Percentiles rank a stretch among this genome's conserved stretches.
These are phyloP conservation scores for Yamadazyma philogaea DNA, from an alignment of 805 yeast genomes.

Conservation along the genomic window DNA sequence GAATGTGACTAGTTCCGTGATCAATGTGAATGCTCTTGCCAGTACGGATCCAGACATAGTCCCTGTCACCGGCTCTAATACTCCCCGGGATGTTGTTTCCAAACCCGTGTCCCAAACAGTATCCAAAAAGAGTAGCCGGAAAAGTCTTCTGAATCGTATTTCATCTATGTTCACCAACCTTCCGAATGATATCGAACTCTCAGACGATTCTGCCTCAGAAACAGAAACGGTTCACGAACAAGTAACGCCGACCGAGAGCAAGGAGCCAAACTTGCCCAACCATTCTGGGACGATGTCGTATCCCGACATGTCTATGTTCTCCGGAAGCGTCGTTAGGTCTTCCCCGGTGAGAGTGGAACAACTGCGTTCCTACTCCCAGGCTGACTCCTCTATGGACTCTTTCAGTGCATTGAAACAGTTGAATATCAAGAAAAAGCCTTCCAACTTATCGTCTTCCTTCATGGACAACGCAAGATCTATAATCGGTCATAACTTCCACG, in stretches of 20 bases:
- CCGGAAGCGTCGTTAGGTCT: conserved; percentile 25
- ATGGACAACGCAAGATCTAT: conserved; percentile 39
- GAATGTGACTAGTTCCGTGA: conserved; percentile 32
- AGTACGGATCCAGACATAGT: conserved; percentile 15
- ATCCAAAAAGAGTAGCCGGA: conserved; percentile 3
- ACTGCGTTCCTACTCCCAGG: neutral
- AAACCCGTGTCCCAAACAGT: neutral
- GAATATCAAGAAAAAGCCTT: conserved; percentile 24
- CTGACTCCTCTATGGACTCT: conserved; percentile 11
- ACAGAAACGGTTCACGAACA: conserved; percentile 26
- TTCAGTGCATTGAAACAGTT: conserved; percentile 20
- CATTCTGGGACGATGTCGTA: conserved; percentile 6
- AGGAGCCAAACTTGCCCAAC: neutral
- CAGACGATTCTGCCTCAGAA: conserved; percentile 46
- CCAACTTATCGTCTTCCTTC: conserved; percentile 32
- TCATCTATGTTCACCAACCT: conserved; percentile 41
- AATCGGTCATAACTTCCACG: conserved; percentile 26
- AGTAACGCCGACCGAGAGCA: conserved; percentile 5
- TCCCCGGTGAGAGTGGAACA: conserved; percentile 21
- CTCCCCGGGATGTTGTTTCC: neutral
- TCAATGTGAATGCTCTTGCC: conserved; percentile 30
- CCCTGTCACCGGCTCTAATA: neutral
- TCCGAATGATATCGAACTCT: conserved; percentile 46
- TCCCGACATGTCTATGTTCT: conserved; percentile 22
- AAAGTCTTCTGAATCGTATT: conserved; percentile 29